Percentiles rank a stretch among this genome's conserved stretches.
These are phyloP conservation scores for Saccharomyces hybrid DNA, from an alignment of 1,139 yeast genomes.

Conservation along the genomic window DNA sequence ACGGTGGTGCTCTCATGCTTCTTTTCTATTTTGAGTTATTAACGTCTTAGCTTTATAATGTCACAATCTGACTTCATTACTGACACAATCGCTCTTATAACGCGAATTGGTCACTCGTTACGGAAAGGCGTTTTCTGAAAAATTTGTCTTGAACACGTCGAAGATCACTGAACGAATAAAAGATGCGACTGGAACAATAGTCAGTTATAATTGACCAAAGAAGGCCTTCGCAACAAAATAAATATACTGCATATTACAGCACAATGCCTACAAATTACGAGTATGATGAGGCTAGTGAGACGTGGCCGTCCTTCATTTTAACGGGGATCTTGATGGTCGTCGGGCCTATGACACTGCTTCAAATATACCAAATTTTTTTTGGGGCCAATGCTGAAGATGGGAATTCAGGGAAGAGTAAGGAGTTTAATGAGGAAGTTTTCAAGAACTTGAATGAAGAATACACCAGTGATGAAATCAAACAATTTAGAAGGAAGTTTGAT, in stretches of 20 bases:
- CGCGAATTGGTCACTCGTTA: not conserved
- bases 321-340: constrained; percentile 62
- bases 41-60: not conserved
- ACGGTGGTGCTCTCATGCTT: constrained; percentile 30
- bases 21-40: not conserved
- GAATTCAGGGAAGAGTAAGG: constrained; percentile 12
- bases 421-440: constrained; percentile 9
- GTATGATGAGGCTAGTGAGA: constrained; percentile 86
- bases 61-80: not conserved
- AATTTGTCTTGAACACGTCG: not conserved
- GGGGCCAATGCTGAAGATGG: constrained; percentile 8
- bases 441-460: constrained; percentile 18
- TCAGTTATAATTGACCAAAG: not conserved
- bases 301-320: constrained; percentile 90
- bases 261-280: constrained; percentile 41
- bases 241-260: not conserved
- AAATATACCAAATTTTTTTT: constrained; percentile 29
- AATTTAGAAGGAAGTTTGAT: constrained; percentile 35
- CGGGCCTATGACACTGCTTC: constrained; percentile 58
- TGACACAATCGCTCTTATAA: not conserved
- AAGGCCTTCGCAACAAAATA: not conserved
- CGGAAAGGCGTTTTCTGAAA: not conserved
- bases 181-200: not conserved
- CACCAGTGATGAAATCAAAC: constrained; percentile 38
- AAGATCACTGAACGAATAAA: not conserved